These are phyloP conservation scores for Cyberlindnera meyerae DNA, from an alignment of 805 yeast species.

Conservation along the genomic window DNA sequence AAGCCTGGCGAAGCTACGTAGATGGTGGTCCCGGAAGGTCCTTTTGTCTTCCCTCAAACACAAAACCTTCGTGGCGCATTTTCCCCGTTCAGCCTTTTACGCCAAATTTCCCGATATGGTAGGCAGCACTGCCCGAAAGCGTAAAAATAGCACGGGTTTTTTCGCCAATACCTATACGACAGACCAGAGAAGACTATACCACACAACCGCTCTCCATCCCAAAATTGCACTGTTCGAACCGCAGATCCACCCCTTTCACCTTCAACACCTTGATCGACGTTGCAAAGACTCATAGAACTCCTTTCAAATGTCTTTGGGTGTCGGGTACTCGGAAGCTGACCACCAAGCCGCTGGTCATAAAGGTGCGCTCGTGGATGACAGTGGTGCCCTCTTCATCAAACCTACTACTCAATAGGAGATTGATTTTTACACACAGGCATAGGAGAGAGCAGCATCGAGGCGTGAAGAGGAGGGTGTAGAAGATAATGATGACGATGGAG, in stretches of 20 bases:
- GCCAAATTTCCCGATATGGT: not conserved
- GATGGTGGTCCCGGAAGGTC: not conserved
- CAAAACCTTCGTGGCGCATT: not conserved
- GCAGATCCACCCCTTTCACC: too few species aligned
- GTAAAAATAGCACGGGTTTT: not conserved
- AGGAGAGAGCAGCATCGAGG: conserved; percentile 7
- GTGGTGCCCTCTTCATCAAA: conserved; percentile 71
- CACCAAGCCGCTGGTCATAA: conserved; percentile 93
- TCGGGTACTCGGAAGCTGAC: conserved; percentile 14
- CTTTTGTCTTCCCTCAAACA: not conserved
- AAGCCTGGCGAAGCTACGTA: not conserved
- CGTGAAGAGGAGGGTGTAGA: conserved; percentile 11
- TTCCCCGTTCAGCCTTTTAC: too few species aligned
- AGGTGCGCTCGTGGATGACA: conserved; percentile 61
- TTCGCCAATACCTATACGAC: not conserved
- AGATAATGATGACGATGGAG: conserved; percentile 23
- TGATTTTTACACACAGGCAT: conserved; percentile 56
- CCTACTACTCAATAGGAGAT: conserved; percentile 60
- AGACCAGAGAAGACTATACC: too few species aligned
- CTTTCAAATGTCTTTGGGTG: too few species aligned
- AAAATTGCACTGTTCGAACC: too few species aligned
- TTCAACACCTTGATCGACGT: too few species aligned
- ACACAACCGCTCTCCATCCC: too few species aligned
- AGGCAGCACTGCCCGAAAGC: not conserved
- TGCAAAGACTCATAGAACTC: too few species aligned